These are phyloP conservation scores for Allium cepa DNA, from an alignment of 106 monocot species.

Conservation along the genomic window DNA sequence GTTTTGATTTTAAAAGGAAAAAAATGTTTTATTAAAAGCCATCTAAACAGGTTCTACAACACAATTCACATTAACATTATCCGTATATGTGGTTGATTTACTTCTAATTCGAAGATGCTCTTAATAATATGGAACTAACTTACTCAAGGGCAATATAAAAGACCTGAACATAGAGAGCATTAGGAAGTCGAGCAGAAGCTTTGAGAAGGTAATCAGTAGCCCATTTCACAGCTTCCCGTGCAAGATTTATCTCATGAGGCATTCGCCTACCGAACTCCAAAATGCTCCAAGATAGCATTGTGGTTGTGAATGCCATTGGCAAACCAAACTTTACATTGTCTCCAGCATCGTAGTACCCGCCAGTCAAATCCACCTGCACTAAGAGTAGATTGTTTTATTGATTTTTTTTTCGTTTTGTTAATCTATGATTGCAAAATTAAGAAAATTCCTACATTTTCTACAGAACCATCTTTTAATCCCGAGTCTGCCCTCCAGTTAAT, in stretches of 20 bases:
- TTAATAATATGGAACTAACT: too few relatives aligned
- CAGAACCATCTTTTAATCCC: conserved; percentile 40
- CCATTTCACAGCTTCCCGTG: conserved; percentile 47
- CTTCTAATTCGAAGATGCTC: too few relatives aligned
- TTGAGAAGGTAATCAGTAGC: conserved; percentile 74
- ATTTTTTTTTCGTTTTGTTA: too few relatives aligned
- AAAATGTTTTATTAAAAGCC: too few relatives aligned
- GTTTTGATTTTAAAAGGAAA: too few relatives aligned
- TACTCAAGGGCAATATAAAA: too few relatives aligned
- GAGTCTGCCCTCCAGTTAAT: conserved; percentile 39
- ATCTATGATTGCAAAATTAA: too few relatives aligned
- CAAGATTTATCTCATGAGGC: conserved; percentile 16
- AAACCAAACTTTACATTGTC: conserved; percentile 17
- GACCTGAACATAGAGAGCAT: conserved; percentile 44
- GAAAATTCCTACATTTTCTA: conserved; percentile 21
- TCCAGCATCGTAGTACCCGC: conserved; percentile 56
- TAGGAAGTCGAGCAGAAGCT: conserved; percentile 30
- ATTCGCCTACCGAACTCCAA: conserved; percentile 41
- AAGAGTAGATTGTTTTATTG: too few relatives aligned
- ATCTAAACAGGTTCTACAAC: too few relatives aligned
- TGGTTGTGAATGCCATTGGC: conserved; percentile 65
- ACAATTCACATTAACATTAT: too few relatives aligned
- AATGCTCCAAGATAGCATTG: conserved; percentile 63
- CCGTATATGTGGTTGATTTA: too few relatives aligned
- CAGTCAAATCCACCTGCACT: conserved; percentile 45